These are phyloP conservation scores for Marsdenia floribunda DNA, from an alignment of 257 asterid genomes.

Conservation along the genomic window DNA sequence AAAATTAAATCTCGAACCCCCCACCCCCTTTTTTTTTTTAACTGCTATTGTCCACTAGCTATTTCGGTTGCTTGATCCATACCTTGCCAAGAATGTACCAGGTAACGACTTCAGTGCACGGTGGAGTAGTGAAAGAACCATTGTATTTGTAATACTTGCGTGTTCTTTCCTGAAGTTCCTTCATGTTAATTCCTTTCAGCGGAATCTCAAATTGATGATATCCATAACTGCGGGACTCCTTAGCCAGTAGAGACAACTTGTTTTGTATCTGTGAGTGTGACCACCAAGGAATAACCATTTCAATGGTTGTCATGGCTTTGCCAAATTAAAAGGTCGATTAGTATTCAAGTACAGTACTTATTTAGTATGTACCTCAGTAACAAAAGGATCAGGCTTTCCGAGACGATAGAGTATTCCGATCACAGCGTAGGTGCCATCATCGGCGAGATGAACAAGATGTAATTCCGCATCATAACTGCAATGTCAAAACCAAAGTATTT, in stretches of 20 bases:
- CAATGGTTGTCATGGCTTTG: not conserved
- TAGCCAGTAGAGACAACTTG: conserved; percentile 34
- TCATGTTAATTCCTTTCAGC: conserved; percentile 40
- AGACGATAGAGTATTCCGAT: conserved; percentile 20
- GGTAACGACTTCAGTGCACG: conserved; percentile 58
- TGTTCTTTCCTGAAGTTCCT: conserved; percentile 33
- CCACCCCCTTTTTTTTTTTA: no score
- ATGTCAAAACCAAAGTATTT: not conserved
- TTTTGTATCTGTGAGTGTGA: conserved; percentile 37
- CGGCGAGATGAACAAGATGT: conserved; percentile 32
- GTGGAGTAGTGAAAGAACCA: conserved; percentile 82
- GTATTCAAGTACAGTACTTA: not conserved
- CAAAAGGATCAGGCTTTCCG: conserved; percentile 23
- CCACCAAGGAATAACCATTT: not conserved
- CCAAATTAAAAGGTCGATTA: not conserved
- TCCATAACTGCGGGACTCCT: conserved; percentile 19
- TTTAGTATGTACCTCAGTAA: conserved; percentile 14
- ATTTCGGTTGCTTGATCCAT: not conserved
- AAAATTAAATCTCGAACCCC: no score
- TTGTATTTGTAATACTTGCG: conserved; percentile 58
- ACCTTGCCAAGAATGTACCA: conserved; percentile 69
- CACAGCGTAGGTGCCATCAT: conserved; percentile 26
- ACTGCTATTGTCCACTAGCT: no score
- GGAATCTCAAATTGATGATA: conserved; percentile 32
- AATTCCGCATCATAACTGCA: conserved; percentile 32